These are phyloP conservation scores for Nymphaea thermarum DNA, from an alignment of 164 flowering plant genomes.

Conservation along the genomic window DNA sequence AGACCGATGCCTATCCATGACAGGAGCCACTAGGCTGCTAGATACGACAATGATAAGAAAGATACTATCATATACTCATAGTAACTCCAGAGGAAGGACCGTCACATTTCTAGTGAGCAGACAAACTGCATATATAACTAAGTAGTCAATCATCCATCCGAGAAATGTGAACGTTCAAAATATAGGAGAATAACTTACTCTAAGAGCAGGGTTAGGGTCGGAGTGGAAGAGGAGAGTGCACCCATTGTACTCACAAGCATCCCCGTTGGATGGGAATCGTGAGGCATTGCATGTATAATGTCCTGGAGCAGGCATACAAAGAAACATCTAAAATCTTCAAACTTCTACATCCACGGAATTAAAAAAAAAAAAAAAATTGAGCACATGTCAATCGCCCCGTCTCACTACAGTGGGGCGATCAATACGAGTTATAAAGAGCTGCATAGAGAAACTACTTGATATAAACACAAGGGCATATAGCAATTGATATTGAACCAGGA, in stretches of 20 bases:
- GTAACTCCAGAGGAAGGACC: neutral
- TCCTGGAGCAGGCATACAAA: conserved; percentile 28
- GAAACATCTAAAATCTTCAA: neutral
- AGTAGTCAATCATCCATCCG: neutral
- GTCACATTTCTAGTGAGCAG: neutral
- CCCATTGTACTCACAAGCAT: conserved; percentile 94
- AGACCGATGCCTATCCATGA: no score
- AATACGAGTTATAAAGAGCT: neutral
- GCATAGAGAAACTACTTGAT: neutral
- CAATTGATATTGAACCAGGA: conserved; percentile 33
- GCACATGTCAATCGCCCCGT: neutral
- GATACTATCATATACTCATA: neutral
- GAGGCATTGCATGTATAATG: conserved; percentile 93
- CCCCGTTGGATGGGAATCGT: conserved; percentile 99
- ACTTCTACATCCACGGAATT: neutral
- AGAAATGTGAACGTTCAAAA: neutral
- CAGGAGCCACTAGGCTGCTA: no score
- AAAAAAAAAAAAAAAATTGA: neutral
- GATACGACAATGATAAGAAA: neutral
- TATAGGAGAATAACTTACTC: conserved; percentile 31
- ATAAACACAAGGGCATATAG: neutral
- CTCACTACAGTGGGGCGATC: neutral
- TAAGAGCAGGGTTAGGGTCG: conserved; percentile 94
- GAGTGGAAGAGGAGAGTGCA: conserved; percentile 95
- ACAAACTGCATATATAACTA: neutral